These are phyloP conservation scores for Pseudonitzschia delicatissima DNA, from an alignment of 108 stramenopile genomes.

Conservation along the genomic window DNA sequence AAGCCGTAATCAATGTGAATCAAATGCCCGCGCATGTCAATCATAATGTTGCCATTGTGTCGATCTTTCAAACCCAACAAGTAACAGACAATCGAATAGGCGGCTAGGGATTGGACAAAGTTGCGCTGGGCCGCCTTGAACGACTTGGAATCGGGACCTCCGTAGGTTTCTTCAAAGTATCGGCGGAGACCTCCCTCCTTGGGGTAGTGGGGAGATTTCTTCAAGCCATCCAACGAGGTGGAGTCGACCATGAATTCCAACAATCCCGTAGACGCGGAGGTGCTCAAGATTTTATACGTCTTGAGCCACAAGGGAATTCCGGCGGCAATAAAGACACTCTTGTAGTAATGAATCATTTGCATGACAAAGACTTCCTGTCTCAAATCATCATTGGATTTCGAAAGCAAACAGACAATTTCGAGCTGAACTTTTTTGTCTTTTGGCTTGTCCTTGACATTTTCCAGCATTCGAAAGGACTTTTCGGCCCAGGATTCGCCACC, in stretches of 20 bases:
- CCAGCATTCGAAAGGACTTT: constrained; percentile 79
- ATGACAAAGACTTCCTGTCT: constrained; percentile 96
- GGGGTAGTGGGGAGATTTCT: constrained; percentile 90
- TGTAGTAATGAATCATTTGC: constrained; percentile 97
- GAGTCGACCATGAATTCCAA: constrained; percentile 92
- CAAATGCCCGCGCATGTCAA: constrained; percentile 91
- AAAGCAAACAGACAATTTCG: constrained; percentile 79
- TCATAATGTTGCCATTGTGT: constrained; percentile 99
- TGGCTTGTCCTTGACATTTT: constrained; percentile 39
- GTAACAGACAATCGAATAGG: constrained; percentile 90
- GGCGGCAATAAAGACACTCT: constrained; percentile 88
- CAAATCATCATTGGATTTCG: constrained; percentile 98
- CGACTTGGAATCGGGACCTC: constrained; percentile 64
- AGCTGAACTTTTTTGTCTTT: constrained; percentile 38
- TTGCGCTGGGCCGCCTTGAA: constrained; percentile 91
- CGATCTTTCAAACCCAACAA: constrained; percentile 97
- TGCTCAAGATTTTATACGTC: constrained; percentile 95
- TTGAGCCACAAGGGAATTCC: constrained; percentile 89
- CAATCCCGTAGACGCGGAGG: constrained; percentile 88
- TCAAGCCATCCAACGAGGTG: constrained; percentile 93
- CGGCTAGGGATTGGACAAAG: constrained; percentile 87
- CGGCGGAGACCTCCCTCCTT: constrained; percentile 76
- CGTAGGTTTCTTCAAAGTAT: constrained; percentile 88
- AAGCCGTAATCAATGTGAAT: constrained; percentile 99
- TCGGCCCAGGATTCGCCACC: constrained; percentile 84